Base-by-base conservation (phyloP, 352 stramenopile species). In the Globisporangium cylindrosporum region DNA sequence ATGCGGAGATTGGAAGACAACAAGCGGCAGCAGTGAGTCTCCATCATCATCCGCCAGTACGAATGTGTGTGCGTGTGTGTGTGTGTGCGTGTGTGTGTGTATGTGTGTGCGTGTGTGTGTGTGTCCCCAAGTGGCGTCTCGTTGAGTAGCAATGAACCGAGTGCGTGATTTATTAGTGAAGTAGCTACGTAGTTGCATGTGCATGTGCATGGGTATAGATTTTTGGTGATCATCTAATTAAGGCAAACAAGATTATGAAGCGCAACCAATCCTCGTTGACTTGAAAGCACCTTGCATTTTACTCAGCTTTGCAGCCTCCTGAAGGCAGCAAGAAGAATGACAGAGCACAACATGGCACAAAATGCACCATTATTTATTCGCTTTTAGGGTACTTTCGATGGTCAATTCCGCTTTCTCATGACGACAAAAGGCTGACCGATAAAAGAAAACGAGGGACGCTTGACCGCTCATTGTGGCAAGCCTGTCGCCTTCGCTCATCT, bases 151-250 rank as follows among this genome's bases (percentile, higher is more conserved):
- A 34, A 54, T 9, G 20, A 34, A 12, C 48, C 12, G 14, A 53
- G 18, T 65, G 59, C 10, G 25, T 57, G 27, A 24, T 25, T 57
- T 57, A 27, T 32, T 0, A 60, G 55, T 46, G 43, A 22, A 4
- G 18, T 51, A 51, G 18, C 41, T 49, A 10, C 41, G 7, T 51
- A 51, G 43, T 24, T 48, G 14, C 36, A 18, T 43, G 8, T 49
- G 41, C 43, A 51, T 51, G 7, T 60, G 55, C 29, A 60, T 60
- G 54, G 54, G 20, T 27, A 60, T 60, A 60, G 55, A 60, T 60
- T 60, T 59, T 46, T 43, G 55, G 27, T 60, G 27, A 41, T 10
- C 27, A 41, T 25, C 43, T 22, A 51, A 22, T 51, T 51, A 51
- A 51, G 15, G 18, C 43, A 51, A 38, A 59, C 27, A 25, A 24